phyloP scores from a whole-genome alignment of 2,329 filamentous ascomycete species.

The Monosporascus sp. region DNA sequence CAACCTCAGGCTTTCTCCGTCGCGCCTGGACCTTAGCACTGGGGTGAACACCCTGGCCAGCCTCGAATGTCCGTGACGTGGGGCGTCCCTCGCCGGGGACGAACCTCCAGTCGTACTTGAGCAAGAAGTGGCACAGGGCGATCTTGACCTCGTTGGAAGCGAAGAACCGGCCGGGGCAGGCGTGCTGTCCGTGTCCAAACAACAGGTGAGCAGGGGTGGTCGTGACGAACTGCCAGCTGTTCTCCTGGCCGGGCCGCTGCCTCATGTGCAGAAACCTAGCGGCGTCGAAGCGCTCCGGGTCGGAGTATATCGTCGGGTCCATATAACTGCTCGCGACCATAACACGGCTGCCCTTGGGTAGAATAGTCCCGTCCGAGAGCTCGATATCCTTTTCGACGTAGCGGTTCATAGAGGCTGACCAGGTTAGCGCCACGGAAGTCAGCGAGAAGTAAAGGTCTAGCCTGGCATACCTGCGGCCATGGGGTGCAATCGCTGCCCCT shows the following conservation, averaged over 20 bases:
- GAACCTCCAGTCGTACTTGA: slow-evolving; percentile 29
- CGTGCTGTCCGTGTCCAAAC: slow-evolving; percentile 37
- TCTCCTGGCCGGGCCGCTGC: slow-evolving; percentile 23
- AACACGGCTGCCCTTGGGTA: slow-evolving; percentile 22
- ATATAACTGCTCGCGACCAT: slow-evolving; percentile 23
- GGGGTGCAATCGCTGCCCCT: slow-evolving; percentile 28
- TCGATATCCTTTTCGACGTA: slow-evolving; percentile 19
- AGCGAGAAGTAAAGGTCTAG: background rate
- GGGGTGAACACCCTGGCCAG: slow-evolving; percentile 7
- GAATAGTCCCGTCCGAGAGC: slow-evolving; percentile 23
- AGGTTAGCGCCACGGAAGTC: background rate
- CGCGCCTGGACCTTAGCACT: slow-evolving; percentile 20
- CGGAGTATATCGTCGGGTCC: slow-evolving; percentile 20
- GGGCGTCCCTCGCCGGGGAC: slow-evolving; percentile 19
- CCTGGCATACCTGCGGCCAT: slow-evolving; percentile 19
- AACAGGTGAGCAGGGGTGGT: slow-evolving; percentile 24
- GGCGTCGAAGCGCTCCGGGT: slow-evolving; percentile 25
- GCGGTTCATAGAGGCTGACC: slow-evolving; percentile 24
- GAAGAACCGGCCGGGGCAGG: slow-evolving; percentile 27
- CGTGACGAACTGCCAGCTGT: slow-evolving; percentile 31
- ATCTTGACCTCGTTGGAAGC: slow-evolving; percentile 32
- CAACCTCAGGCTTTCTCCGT: slow-evolving; percentile 22
- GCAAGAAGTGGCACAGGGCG: slow-evolving; percentile 18
- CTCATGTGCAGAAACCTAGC: slow-evolving; percentile 24
- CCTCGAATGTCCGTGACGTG: slow-evolving; percentile 15